Evolutionary conservation across 202 grass and related monocot species (phyloP).

Genomic region (Hordeum pubiflorum): DNA sequence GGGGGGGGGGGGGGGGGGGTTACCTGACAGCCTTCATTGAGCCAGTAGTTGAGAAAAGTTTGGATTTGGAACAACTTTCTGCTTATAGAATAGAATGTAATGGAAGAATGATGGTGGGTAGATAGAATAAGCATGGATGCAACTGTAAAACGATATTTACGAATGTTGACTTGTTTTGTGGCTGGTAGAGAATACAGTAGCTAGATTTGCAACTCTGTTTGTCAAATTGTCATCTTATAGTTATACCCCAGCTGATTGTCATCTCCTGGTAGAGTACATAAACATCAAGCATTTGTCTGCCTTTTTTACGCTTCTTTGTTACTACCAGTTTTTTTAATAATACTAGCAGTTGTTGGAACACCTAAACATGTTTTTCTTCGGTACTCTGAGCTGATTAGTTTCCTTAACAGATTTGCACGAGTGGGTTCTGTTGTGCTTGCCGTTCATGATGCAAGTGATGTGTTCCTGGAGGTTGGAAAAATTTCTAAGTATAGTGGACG

Average conservation of each 20-base stretch:
- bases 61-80: neutral
- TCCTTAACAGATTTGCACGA: constrained; percentile 49
- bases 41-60: neutral
- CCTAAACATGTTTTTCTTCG: neutral
- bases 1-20: neutral
- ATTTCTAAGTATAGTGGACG: constrained; percentile 54
- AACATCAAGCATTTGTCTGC: neutral
- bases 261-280: neutral
- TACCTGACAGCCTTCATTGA: neutral
- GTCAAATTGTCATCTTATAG: neutral
- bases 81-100: neutral
- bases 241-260: neutral
- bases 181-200: neutral
- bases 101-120: neutral
- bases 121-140: neutral
- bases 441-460: constrained; percentile 70
- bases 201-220: neutral
- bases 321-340: neutral
- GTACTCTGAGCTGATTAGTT: constrained; percentile 13
- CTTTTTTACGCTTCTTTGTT: constrained; percentile 2
- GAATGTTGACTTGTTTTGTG: neutral
- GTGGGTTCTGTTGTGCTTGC: constrained; percentile 69
- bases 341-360: constrained; percentile 3
- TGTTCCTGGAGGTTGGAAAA: constrained; percentile 65
- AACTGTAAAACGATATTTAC: neutral